Base-by-base conservation (phyloP, 129 eudicot species). In the Flaveria trinervia region DNA sequence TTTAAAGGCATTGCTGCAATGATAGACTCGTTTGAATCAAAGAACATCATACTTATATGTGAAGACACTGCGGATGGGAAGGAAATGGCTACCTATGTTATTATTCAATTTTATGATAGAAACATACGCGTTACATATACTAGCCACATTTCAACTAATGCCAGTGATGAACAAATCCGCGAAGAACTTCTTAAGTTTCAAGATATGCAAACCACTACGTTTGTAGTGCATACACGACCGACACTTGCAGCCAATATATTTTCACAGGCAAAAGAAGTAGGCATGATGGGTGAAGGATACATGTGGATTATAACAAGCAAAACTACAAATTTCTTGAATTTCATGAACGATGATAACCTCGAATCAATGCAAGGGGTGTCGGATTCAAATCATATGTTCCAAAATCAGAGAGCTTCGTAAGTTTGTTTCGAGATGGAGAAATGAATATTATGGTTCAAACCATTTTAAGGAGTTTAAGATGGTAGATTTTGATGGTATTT, bases 251-350 rank as follows among this genome's bases (percentile, higher is more conserved):
- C 90, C 56, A 43, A 39, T 9, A 1, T 87, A 55, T 72, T 87
- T 44, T 7, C 59, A 4, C 49, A 0, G 7, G 88, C 88, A 7
- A 80, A 72, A 26, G 44, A 49, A 15, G 17, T 82, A 28, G 86
- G 84, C 10, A 82, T 88, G 87, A 79, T 88, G 89, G 72, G 52
- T 64, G 73, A 76, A 25, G 91, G 83, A 16, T 88, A 84, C 74
- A 79, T 73, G 45, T 91, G 97, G 97, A 88, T 91, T 12, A 16
- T 81, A 11, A 86, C 92, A 1, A 57, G 72, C 68, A 75, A 76
- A 16, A 77, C 85, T 11, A 33, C 44, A 16, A 67, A 83, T 39
- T 56, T 70, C 22, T 28, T 89, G 10, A 25, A 56, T 14, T 48
- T 71, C 2, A 16, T 72, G 78, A 71, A 80, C n/a, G 60, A 20